phyloP scores from a whole-genome alignment of 139 green algal species.

The Chlamydomonas sphaeroides region DNA sequence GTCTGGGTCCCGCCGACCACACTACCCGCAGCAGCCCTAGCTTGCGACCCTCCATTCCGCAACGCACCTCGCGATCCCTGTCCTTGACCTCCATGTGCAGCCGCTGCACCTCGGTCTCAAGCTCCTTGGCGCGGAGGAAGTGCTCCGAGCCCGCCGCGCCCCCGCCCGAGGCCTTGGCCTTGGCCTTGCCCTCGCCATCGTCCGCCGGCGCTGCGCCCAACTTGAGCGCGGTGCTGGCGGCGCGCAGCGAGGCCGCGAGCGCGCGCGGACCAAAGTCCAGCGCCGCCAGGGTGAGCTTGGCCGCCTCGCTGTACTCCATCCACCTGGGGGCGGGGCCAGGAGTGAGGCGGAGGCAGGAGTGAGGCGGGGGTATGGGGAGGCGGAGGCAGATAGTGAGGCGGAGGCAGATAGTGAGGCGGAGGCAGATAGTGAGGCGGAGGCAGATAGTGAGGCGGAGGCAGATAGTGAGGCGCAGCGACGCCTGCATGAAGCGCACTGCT shows the following conservation, averaged over 20 bases:
- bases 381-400: too few species aligned
- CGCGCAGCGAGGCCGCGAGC: background rate
- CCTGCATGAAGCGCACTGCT: too few species aligned
- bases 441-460: too few species aligned
- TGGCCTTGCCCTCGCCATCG: background rate
- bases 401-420: background rate
- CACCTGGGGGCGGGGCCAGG: background rate
- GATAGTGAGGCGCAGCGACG: too few species aligned
- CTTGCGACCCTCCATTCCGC: background rate
- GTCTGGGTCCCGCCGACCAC: background rate
- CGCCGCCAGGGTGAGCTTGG: background rate
- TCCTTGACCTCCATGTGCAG: conserved; percentile 30
- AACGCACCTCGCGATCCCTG: conserved; percentile 5
- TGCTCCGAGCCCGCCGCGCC: background rate
- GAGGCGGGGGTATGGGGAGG: background rate
- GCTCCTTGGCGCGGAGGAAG: conserved; percentile 33
- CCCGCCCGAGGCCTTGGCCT: background rate
- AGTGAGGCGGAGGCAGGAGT: too few species aligned
- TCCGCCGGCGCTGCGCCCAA: background rate
- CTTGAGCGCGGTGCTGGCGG: background rate
- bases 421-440: background rate
- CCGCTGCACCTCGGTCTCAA: conserved; percentile 41
- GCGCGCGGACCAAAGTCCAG: conserved; percentile 33
- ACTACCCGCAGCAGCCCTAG: background rate
- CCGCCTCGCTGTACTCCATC: conserved; percentile 13